Base-by-base conservation (phyloP, 768 basidiomycete species). In the Leucogyrophana mollusca region DNA sequence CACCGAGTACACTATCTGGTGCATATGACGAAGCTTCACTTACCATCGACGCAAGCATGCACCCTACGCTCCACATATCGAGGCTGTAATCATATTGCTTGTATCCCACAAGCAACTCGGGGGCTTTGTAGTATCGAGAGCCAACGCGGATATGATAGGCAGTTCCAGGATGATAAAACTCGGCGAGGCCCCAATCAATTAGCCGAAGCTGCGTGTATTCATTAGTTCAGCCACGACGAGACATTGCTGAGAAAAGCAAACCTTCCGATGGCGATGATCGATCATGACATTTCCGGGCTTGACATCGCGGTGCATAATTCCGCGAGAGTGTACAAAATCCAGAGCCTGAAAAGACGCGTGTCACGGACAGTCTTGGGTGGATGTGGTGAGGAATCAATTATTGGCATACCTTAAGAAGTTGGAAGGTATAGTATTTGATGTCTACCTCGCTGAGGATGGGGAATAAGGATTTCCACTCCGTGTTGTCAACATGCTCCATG, bases 151-250 rank as follows among this genome's bases (percentile, higher is more conserved):
- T 82, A 57, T 87, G 85, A 65, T 85, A 85, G 27, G 83, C 77
- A 37, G 78, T 81, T 38, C 75, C 74, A 2, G 83, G 79, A 55
- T 85, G 83, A 60, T 87, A 87, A 62, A 87, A 87, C 59, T 87
- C 85, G 27, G 84, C 85, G 45, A 87, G 63, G 25, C 85, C 85
- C 85, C 85, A 87, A 65, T 87, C 85, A 51, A 87, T 87, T 48
- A 87, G 61, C 20, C 75, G 68, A 39, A 79, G 58, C 78, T 79
- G 51, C 22, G 50, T 40, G 14, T 36, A 41, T n/a, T 33, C 48
- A 39, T 49, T 38, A 22, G 34, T 17, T 7, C 25, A 16, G 21
- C n/a, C 2, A 33, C 23, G 6, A 25, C 27, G 25, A 35, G 1
- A 9, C n/a, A 22, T 37, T 9, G 18, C 17, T 18, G 18, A 40